Percentiles rank a stretch among this genome's conserved stretches.
Evolutionary conservation across 1,139 yeast species (phyloP).

Genomic region (Pichia sp.): DNA sequence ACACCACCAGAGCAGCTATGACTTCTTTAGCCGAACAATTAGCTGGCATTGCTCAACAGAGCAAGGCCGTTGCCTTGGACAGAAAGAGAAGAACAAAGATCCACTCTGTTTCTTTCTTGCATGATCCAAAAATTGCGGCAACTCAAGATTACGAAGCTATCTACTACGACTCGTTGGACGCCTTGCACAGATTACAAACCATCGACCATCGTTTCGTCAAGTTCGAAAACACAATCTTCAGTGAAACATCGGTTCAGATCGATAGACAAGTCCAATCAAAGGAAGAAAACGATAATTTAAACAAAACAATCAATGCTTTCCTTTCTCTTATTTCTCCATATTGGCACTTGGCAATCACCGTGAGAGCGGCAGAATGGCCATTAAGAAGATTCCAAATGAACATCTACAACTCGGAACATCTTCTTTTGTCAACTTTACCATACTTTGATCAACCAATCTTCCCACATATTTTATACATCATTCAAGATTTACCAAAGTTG

Average conservation of each 20-base stretch:
- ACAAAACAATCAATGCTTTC: constrained; percentile 73
- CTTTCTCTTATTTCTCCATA: constrained; percentile 72
- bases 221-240: constrained; percentile 72
- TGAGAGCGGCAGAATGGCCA: constrained; percentile 92
- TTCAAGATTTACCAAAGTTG: constrained; percentile 67
- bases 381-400: constrained; percentile 90
- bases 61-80: constrained; percentile 77
- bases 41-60: constrained; percentile 63
- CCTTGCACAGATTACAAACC: constrained; percentile 64
- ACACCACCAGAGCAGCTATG: no score
- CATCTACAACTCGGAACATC: constrained; percentile 69
- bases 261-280: constrained; percentile 79
- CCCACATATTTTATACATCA: constrained; percentile 67
- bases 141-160: constrained; percentile 90
- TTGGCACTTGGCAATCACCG: constrained; percentile 70
- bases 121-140: constrained; percentile 85
- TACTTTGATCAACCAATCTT: constrained; percentile 74
- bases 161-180: constrained; percentile 70
- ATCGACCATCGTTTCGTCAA: constrained; percentile 73
- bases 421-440: constrained; percentile 73
- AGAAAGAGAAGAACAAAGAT: constrained; percentile 82
- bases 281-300: constrained; percentile 72
- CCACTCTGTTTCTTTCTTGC: constrained; percentile 85
- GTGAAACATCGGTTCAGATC: constrained; percentile 72
- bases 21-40: constrained; percentile 81